A percentile compares a stretch with the other conserved stretches of the same genome.
These are phyloP conservation scores for Coelastrella sp. DNA, from an alignment of 139 green algal species.

Conservation along the genomic window DNA sequence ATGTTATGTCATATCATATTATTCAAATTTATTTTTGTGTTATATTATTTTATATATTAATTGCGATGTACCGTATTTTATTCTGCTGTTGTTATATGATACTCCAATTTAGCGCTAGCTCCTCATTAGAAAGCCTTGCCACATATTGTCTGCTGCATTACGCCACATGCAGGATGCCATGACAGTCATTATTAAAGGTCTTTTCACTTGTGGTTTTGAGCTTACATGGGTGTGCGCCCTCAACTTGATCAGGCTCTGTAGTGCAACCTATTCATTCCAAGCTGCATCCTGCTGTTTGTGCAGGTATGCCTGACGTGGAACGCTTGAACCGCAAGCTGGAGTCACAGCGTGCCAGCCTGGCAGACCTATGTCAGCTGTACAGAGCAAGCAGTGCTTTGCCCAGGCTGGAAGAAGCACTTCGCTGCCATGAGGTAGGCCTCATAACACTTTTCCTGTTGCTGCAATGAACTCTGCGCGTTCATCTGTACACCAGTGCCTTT, in stretches of 20 bases:
- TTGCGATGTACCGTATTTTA: no score
- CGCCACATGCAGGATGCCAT: no score
- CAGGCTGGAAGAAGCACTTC: conserved; percentile 77
- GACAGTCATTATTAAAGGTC: no score
- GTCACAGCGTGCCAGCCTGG: conserved; percentile 68
- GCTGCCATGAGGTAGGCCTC: conserved; percentile 62
- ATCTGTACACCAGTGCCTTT: neutral
- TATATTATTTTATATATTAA: no score
- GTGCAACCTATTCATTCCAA: no score
- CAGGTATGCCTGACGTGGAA: conserved; percentile 95
- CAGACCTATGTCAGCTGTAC: conserved; percentile 96
- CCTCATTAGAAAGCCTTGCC: neutral
- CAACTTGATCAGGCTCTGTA: no score
- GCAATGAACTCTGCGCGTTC: neutral
- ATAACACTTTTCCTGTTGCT: neutral
- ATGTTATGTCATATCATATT: no score
- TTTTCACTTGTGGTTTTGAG: no score
- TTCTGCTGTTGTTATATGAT: no score
- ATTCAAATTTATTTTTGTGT: no score
- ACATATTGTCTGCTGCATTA: neutral
- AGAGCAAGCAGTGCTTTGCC: conserved; percentile 82
- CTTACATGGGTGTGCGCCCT: no score
- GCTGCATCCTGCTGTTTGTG: neutral
- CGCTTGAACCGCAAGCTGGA: conserved; percentile 90
- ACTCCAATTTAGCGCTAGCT: no score